Percentiles rank a stretch among this genome's conserved stretches.
Conservation (phyloP, 1,284 basidiomycete species). For the Coriolopsis trogii region DNA sequence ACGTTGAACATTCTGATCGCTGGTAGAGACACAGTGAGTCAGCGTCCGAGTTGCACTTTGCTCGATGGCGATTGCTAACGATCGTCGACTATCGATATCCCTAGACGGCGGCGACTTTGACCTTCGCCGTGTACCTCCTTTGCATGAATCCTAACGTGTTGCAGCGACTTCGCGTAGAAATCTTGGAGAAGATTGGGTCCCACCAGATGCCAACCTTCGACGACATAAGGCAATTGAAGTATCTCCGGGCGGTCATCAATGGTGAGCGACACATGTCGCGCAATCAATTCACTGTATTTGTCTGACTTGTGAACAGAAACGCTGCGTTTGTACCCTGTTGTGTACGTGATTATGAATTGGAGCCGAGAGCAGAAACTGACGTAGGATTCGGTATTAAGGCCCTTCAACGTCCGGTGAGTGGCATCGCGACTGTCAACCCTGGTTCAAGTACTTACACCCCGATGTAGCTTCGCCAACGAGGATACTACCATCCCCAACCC, state of each 20-base stretch:
- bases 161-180: conserved; percentile 42
- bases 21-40: conserved; percentile 41
- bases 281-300: not conserved
- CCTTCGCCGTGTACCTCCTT: conserved; percentile 45
- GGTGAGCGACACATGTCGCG: too few relatives aligned
- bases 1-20: conserved; percentile 44
- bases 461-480: conserved; percentile 16
- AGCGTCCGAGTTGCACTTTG: not conserved
- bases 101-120: conserved; percentile 41
- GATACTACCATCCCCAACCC: conserved; percentile 27
- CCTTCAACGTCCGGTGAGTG: conserved; percentile 29
- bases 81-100: not conserved
- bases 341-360: conserved; percentile 29
- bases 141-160: conserved; percentile 41
- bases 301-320: conserved; percentile 25
- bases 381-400: too few relatives aligned
- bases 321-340: conserved; percentile 36
- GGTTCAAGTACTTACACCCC: not conserved
- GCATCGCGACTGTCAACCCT: too few relatives aligned
- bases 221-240: conserved; percentile 42
- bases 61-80: not conserved
- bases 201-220: conserved; percentile 41
- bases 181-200: conserved; percentile 41
- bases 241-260: conserved; percentile 38
- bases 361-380: too few relatives aligned